Base-by-base conservation (phyloP, 1,139 yeast species). In the Suhomyces kunorum region DNA sequence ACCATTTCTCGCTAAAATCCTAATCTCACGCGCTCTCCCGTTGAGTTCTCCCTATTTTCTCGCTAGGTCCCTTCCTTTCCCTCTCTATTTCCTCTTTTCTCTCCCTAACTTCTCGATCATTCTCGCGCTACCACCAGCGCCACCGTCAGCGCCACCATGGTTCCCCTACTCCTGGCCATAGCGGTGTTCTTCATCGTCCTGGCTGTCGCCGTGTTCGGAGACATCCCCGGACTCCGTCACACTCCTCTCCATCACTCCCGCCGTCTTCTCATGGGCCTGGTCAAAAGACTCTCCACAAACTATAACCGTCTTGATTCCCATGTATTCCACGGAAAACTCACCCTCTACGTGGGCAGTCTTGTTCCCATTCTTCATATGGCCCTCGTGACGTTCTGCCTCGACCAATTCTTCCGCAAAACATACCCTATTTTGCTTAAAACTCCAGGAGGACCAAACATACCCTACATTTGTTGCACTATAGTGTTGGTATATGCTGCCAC, bases 281-380 rank as follows among this genome's bases (percentile, higher is more conserved):
- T 35, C 15, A 38, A 28, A 13, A 20, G 30, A 8, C 5, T 40
- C 9, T 12, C 29, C 7, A 15, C 34, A n/a, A 18, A 14, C 14
- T 50, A 49, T 40, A 20, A 24, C n/a, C 14, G 9, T 18, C 19
- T 47, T 27, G 47, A 53, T 34, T 27, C 41, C 15, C 36, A 18
- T 13, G 38, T 39, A 32, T 54, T 50, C 34, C 34, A 50, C 29
- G 59, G 60, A 24, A 48, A 44, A 23, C 44, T 63, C 28, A 38
- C 52, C 7, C 34, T 42, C 18, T 46, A 46, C 36, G 27, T 58
- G 16, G 65, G 67, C 20, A 69, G 76, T 76, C 29, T 65, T 3
- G 76, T 80, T 11, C 88, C 87, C 0, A 16, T 59, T 1, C 74
- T 79, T 29, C 80, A 82, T 49, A 34, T 67, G 2, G 47, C 49